Evolutionary conservation across 2,329 filamentous ascomycete species (phyloP).

Genomic region (Rhinocladiella mackenziei): DNA sequence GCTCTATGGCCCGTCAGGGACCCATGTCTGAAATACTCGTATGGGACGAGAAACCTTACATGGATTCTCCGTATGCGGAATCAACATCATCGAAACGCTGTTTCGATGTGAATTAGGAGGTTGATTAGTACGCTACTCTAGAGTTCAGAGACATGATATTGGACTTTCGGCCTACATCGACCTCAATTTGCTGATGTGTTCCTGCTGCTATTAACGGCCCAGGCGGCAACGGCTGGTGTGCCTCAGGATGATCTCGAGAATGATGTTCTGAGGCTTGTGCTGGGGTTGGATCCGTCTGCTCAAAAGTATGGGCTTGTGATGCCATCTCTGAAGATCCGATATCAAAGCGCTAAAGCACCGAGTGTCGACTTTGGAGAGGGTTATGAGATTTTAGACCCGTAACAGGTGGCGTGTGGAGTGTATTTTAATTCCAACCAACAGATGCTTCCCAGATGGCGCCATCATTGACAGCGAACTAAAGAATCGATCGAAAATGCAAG

Average conservation of each 20-base stretch:
- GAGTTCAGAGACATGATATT: neutral
- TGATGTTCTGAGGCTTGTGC: neutral
- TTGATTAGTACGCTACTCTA: neutral
- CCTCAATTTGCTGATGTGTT: conserved; percentile 8
- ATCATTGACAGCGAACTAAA: too few relatives aligned
- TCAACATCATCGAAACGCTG: conserved; percentile 7
- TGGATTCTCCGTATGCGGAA: conserved; percentile 17
- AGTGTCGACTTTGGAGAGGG: neutral
- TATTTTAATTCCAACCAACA: too few relatives aligned
- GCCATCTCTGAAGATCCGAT: neutral
- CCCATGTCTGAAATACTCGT: neutral
- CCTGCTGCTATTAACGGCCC: too few relatives aligned
- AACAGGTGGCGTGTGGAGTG: too few relatives aligned
- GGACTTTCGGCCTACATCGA: conserved; percentile 10
- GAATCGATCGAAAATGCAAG: too few relatives aligned
- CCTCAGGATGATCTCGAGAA: neutral
- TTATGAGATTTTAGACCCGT: too few relatives aligned
- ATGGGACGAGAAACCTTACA: conserved; percentile 4
- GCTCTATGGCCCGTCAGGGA: conserved; percentile 3
- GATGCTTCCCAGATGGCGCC: too few relatives aligned
- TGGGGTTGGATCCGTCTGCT: neutral
- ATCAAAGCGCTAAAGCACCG: neutral
- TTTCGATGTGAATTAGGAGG: neutral
- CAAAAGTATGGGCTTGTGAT: neutral
- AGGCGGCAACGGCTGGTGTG: neutral